phyloP scores from a whole-genome alignment of 2,329 filamentous ascomycete genomes.

The Fusarium incarnatum region DNA sequence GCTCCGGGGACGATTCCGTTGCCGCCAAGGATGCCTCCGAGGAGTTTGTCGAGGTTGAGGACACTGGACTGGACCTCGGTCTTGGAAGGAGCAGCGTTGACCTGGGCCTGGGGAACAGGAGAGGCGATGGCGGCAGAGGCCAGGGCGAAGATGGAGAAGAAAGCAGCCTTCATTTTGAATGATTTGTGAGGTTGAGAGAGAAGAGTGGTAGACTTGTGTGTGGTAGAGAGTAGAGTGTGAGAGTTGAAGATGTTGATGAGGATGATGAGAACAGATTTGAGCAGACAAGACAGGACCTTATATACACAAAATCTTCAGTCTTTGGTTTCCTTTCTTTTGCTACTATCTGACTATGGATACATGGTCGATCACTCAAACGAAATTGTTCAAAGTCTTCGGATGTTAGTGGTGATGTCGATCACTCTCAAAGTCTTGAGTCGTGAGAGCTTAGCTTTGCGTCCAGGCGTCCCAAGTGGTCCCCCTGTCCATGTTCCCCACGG shows the following conservation, averaged over 20 bases:
- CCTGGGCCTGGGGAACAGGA: slow-evolving; percentile 19
- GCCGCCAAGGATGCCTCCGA: too few species aligned
- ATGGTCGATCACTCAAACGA: neutral
- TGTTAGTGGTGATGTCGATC: slow-evolving; percentile 24
- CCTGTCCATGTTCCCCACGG: neutral
- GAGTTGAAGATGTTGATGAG: slow-evolving; percentile 12
- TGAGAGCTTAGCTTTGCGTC: slow-evolving; percentile 13
- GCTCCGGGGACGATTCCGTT: too few species aligned
- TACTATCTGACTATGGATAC: too few species aligned
- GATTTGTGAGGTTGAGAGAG: neutral
- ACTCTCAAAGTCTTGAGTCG: slow-evolving; percentile 9
- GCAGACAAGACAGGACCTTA: slow-evolving; percentile 3
- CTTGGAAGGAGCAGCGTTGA: neutral
- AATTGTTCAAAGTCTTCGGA: neutral
- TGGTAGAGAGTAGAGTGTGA: slow-evolving; percentile 8
- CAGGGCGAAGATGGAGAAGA: slow-evolving; percentile 43
- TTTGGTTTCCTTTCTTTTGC: neutral
- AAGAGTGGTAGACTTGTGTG: neutral
- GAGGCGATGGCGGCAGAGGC: slow-evolving; percentile 40
- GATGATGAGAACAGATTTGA: slow-evolving; percentile 1
- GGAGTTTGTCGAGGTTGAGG: neutral
- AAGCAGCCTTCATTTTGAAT: slow-evolving; percentile 44
- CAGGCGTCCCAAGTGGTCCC: too few species aligned
- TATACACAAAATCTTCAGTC: neutral
- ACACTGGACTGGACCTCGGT: slow-evolving; percentile 17